Percentiles rank a stretch among this genome's conserved stretches.
These are phyloP conservation scores for Isochrysis galbana DNA, from an alignment of 78 protist genomes.

Conservation along the genomic window DNA sequence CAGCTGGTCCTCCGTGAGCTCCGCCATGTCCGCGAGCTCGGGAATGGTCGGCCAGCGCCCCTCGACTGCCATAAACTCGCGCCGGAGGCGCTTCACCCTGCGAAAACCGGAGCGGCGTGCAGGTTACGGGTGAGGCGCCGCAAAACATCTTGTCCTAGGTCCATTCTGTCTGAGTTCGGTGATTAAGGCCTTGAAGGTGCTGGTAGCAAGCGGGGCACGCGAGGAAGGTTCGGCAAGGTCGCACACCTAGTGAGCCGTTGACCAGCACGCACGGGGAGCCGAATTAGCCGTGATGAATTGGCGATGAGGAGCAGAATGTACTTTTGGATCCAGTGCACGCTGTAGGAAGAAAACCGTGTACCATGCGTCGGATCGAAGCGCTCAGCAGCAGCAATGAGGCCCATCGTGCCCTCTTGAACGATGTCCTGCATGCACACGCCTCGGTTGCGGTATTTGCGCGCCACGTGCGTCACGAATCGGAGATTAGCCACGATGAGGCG, in stretches of 20 bases:
- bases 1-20: not conserved
- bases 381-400: constrained; percentile 15
- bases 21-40: not conserved
- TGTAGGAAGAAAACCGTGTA: not conserved
- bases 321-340: constrained; percentile 23
- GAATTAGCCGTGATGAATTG: not conserved
- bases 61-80: not conserved
- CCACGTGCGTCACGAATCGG: not conserved
- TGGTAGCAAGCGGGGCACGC: not conserved
- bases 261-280: constrained; percentile 30
- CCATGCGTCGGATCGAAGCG: not conserved
- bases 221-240: too few relatives aligned
- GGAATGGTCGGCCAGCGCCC: not conserved
- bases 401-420: not conserved
- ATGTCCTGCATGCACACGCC: not conserved
- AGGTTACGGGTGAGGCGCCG: too few relatives aligned
- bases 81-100: not conserved
- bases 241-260: too few relatives aligned
- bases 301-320: not conserved
- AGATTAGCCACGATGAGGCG: not conserved
- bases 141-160: too few relatives aligned
- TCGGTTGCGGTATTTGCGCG: not conserved
- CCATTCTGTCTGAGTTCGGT: too few relatives aligned
- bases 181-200: too few relatives aligned
- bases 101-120: too few relatives aligned